These are phyloP conservation scores for Hamigera avellanea DNA, from an alignment of 495 filamentous ascomycete species.

Conservation along the genomic window DNA sequence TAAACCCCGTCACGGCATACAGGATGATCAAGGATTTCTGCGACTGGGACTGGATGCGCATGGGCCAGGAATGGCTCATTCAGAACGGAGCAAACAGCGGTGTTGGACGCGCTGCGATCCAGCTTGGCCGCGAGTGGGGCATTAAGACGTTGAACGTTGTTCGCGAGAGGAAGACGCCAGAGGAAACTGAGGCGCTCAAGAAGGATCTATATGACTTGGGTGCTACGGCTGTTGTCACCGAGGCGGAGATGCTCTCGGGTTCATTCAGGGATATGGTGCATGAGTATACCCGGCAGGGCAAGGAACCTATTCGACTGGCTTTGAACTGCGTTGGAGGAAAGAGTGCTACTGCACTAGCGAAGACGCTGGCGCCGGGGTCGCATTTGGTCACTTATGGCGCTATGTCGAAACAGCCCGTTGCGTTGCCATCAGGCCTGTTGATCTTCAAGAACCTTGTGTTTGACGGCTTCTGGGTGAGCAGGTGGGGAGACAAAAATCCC, in stretches of 20 bases:
- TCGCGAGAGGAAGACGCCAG: constrained; percentile 48
- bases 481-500: constrained; percentile 70
- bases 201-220: constrained; percentile 57
- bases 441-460: constrained; percentile 88
- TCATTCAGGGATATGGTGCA: constrained; percentile 52
- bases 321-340: constrained; percentile 96
- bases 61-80: constrained; percentile 65
- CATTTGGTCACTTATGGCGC: constrained; percentile 90
- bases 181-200: constrained; percentile 55
- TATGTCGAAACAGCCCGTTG: constrained; percentile 78
- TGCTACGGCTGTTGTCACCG: constrained; percentile 73
- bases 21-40: constrained; percentile 83
- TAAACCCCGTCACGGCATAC: constrained; percentile 91
- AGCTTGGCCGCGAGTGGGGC: constrained; percentile 74
- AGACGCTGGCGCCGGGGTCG: constrained; percentile 49
- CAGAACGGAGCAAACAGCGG: constrained; percentile 95
- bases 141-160: constrained; percentile 80
- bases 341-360: constrained; percentile 59
- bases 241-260: constrained; percentile 57
- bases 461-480: constrained; percentile 88
- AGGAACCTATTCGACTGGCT: constrained; percentile 59
- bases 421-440: constrained; percentile 61
- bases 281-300: constrained; percentile 55
- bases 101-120: constrained; percentile 80
- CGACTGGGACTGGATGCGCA: constrained; percentile 38